phyloP scores from a whole-genome alignment of 192 early-diverging fungal species.

The Coemansia sp. region DNA sequence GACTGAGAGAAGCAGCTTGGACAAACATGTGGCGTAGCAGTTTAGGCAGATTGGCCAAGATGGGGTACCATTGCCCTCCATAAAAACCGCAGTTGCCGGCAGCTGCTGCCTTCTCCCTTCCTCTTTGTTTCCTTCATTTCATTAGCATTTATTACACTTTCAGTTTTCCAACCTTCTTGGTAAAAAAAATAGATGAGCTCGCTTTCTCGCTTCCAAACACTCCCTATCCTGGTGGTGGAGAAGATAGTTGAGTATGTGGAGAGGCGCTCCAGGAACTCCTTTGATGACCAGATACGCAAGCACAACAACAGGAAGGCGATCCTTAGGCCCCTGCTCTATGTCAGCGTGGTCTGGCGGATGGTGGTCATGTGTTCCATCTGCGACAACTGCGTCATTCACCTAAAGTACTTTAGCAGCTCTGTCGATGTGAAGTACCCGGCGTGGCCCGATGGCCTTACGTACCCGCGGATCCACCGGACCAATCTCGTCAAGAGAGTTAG shows the following conservation, averaged over 20 bases:
- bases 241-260: neutral
- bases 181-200: neutral
- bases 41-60: neutral
- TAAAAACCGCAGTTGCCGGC: neutral
- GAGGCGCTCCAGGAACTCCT: neutral
- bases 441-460: neutral
- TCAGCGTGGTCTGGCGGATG: neutral
- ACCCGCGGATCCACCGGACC: neutral
- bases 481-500: neutral
- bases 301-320: neutral
- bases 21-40: neutral
- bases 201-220: neutral
- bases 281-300: neutral
- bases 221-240: neutral
- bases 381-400: neutral
- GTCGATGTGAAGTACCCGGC: neutral
- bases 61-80: neutral
- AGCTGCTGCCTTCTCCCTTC: neutral
- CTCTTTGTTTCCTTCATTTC: neutral
- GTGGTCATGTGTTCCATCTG: neutral
- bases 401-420: neutral
- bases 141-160: neutral
- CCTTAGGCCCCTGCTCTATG: neutral
- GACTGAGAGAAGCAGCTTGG: neutral
- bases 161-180: neutral